phyloP scores from a whole-genome alignment of 1,284 basidiomycete genomes.

The Irpex sp. region DNA sequence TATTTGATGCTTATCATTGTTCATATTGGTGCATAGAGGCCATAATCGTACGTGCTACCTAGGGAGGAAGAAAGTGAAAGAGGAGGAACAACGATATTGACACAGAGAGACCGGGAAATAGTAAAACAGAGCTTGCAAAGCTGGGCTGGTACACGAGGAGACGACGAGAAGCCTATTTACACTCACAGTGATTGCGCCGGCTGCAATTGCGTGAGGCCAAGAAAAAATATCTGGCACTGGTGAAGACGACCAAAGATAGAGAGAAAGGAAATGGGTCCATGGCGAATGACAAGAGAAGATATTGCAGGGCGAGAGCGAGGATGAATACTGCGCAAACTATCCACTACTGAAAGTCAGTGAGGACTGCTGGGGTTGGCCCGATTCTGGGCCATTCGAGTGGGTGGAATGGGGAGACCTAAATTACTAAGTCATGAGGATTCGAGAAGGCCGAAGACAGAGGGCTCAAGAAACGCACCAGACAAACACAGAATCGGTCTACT shows the following conservation, averaged over 20 bases:
- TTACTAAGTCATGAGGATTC: no score
- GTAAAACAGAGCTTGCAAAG: background rate
- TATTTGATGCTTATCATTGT: background rate
- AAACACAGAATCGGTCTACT: background rate
- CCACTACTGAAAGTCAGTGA: no score
- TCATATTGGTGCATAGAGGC: conserved; percentile 13
- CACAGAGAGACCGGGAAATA: conserved; percentile 5
- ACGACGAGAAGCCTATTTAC: background rate
- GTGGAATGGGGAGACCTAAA: no score
- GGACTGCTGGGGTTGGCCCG: no score
- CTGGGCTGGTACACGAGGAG: conserved; percentile 1
- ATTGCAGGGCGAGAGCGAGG: background rate
- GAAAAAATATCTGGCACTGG: conserved; percentile 1
- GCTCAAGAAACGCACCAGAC: no score
- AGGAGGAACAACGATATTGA: conserved; percentile 3
- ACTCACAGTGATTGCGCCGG: background rate
- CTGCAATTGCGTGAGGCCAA: background rate
- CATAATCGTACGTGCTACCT: conserved; percentile 16
- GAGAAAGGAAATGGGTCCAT: background rate
- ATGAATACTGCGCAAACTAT: background rate
- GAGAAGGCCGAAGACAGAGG: no score
- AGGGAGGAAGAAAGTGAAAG: conserved; percentile 1
- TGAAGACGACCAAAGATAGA: background rate
- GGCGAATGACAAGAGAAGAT: background rate
- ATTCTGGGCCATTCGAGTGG: no score